These are phyloP conservation scores for Plasmodium gonderi DNA, from an alignment of 169 alveolate genomes.

Conservation along the genomic window DNA sequence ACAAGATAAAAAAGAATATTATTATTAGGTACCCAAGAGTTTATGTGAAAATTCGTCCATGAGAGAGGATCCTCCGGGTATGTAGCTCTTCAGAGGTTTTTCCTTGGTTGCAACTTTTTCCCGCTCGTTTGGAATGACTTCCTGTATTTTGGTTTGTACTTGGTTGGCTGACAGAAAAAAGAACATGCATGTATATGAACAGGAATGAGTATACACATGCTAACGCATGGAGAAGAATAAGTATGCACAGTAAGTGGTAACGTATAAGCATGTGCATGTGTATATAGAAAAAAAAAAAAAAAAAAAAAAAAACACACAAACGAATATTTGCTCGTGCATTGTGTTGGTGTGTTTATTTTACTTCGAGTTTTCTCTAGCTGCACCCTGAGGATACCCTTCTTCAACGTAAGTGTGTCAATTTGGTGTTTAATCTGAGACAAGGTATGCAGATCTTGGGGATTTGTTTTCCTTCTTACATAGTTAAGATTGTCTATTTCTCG, in stretches of 20 bases:
- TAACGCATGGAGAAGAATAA: background rate
- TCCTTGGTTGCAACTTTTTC: background rate
- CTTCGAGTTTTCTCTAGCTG: constrained; percentile 60
- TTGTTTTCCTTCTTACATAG: constrained; percentile 15
- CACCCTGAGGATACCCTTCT: constrained; percentile 29
- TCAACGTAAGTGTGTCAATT: constrained; percentile 25
- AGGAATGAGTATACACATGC: background rate
- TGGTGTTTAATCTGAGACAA: constrained; percentile 7
- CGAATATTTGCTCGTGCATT: no score
- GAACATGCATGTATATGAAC: background rate
- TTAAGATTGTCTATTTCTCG: constrained; percentile 62
- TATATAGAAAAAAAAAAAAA: background rate
- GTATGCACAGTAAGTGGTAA: no score
- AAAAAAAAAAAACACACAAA: no score
- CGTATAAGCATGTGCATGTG: background rate
- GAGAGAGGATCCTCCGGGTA: background rate
- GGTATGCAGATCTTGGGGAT: background rate
- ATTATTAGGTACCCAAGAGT: constrained; percentile 34
- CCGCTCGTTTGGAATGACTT: background rate
- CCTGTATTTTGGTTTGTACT: background rate
- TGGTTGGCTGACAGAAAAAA: constrained; percentile 7
- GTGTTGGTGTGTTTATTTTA: background rate
- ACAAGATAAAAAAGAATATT: no score
- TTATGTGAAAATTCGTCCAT: constrained; percentile 12
- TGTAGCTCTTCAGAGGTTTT: constrained; percentile 8